Evolutionary conservation across 1,284 basidiomycete species (phyloP), one percentile per base, ranked within the genome.

Genomic region (Peniophora sp.): DNA sequence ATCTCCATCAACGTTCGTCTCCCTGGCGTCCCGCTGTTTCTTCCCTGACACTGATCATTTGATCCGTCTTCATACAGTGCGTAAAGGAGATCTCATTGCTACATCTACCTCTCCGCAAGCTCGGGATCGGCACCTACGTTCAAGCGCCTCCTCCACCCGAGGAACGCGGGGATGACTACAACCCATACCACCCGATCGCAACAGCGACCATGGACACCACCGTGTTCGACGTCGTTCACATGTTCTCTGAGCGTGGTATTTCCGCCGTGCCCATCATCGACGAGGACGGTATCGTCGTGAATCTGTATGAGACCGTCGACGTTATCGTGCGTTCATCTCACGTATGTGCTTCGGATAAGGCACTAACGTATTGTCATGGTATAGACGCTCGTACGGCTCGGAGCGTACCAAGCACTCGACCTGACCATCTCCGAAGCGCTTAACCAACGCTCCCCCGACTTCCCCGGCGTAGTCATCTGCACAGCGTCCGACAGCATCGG

Each of bases 291-390:
- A 81, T 95, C 51, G 97, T 99, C 32, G 82, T 99, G 52, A 96
- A 99, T 65, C 69, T 99, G 43, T 99, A 99, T 67, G 97, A 99
- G 69, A 97, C 96, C 1, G 97, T 99, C 18, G 97, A 99, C 71
- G 96, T 99, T 47, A 97, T 99, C 57, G 93, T 96, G 68, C 66
- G 91, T 81, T 14, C 17, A 24, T 49, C 47, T 20, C 46, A 51
- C 23, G 35, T 32, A 41, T 45, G 32, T 35, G 36, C 36, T 45
- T 48, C 48, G 3, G 35, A 17, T 23, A 57, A 51, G 54, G 46
- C 54, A 49, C 41, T 24, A 32, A 24, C 24, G 32, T 44, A 49
- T 24, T n/a, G 24, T 32, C 10, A 3, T 24, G 12, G 47, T 47
- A n/a, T 58, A 96, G 93, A 95, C 92, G 3, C 81, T 97, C 22